Base-by-base conservation (phyloP, 1,139 yeast genomes). In the Yamadazyma epiphylla region DNA sequence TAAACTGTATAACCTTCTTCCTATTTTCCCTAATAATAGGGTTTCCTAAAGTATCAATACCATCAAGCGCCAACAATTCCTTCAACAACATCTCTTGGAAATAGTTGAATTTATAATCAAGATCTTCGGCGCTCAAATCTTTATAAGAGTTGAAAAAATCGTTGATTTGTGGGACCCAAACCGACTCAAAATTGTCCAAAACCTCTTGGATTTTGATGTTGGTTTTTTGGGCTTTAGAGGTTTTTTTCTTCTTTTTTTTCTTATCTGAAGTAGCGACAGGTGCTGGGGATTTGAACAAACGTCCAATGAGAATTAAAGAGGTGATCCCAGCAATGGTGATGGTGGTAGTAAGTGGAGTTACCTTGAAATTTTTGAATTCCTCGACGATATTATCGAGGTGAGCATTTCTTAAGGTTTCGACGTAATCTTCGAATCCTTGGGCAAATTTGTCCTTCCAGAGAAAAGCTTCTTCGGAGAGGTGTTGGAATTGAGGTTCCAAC, bases 21-120 rank as follows among this genome's bases (percentile, higher is more conserved):
- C 94, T 68, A 46, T 68, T 67, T 26, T 63, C 64, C 45, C 85
- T 73, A 42, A 82, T 60, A 5, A 64, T 60, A 1, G 60, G 69
- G 44, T 74, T 72, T 26, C 70, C 54, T 51, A 57, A 40, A 44
- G 72, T 69, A 34, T 82, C 87, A 24, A 83, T 64, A 3, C 72
- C 79, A 45, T 83, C 94, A 37, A 83, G 61, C 37, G 70, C 74
- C 66, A 83, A 66, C 43, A 81, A 55, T 42, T 80, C 70, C 49
- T 82, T 81, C 51, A 82, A 61, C 30, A 82, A 58, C 70, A 73
- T 72, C 49, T 83, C 94, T 41, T 77, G 80, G 49, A 68, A 77
- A 49, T 65, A 82, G 31, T 74, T 70, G 43, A 65, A 71, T 47
- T 72, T 70, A 50, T 74, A 80, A 27, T 65, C 61, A 24, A 63